Conservation (phyloP, 345 rosid genomes). For the Viola odorata region DNA sequence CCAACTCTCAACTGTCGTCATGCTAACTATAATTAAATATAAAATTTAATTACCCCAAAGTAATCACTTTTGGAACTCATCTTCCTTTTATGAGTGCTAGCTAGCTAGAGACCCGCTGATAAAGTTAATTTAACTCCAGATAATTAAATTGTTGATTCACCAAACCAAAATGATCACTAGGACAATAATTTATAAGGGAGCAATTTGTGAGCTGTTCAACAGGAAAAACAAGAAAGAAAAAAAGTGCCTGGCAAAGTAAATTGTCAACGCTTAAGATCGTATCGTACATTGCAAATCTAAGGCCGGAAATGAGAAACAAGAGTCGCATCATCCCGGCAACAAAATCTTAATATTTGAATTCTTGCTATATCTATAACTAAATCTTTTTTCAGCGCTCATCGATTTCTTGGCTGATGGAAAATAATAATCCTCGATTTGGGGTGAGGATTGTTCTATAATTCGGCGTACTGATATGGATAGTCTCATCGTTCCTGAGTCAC, state of each 20-base stretch:
- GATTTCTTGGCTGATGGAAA: too few species aligned
- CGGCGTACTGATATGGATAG: too few species aligned
- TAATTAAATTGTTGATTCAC: too few species aligned
- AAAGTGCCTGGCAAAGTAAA: constrained; percentile 12
- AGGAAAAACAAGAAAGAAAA: background rate
- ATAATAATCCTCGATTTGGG: too few species aligned
- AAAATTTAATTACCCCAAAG: constrained; percentile 6
- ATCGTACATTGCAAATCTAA: constrained; percentile 13
- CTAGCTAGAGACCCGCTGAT: constrained; percentile 3
- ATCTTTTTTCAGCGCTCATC: too few species aligned
- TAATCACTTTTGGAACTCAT: constrained; percentile 26
- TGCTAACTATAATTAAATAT: constrained; percentile 27
- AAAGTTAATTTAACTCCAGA: too few species aligned
- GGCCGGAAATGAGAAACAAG: constrained; percentile 17
- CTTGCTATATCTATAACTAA: too few species aligned
- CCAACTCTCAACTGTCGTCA: constrained; percentile 29
- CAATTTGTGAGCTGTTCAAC: background rate
- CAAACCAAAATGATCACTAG: too few species aligned
- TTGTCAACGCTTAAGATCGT: constrained; percentile 28
- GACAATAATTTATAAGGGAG: too few species aligned
- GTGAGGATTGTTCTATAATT: too few species aligned
- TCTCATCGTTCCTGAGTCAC: too few species aligned
- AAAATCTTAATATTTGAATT: constrained; percentile 32
- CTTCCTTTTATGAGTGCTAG: constrained; percentile 21
- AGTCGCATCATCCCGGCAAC: constrained; percentile 38